Evolutionary conservation across 2,329 filamentous ascomycete species (phyloP), one percentile per base, ranked within the genome.

Genomic region (Fusarium fujikuroi): DNA sequence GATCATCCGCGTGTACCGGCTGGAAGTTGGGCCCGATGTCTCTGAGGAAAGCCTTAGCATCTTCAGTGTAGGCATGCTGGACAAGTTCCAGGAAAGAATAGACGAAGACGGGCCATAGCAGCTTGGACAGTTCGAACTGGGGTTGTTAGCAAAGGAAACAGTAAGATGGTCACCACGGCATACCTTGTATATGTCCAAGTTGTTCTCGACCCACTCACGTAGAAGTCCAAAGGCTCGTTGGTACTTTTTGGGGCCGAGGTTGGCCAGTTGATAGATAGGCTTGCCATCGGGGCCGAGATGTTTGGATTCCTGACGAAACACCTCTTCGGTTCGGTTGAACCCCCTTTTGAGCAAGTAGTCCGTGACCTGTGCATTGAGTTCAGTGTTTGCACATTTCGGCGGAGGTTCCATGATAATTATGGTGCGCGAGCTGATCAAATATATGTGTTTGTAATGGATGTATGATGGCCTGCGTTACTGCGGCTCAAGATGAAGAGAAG

Each of bases 301-400:
- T 30, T 93, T 91, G 3, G 95, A 97, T 82, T 99, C 96, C 81
- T 94, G 92, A 47, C 96, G 91, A 60, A 99, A 93, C 80, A 96
- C 93, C 25, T 95, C 93, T 82, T 99, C 96, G 2, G 96, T 98
- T 30, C 93, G 89, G 60, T 92, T 95, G 82, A 98, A 99, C 0
- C 96, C 96, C 75, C 98, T 95, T 82, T 99, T 99, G 5, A 95
- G 90, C 2, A 99, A 87, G 81, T 99, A 99, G 77, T 99, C 96
- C 14, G 97, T 95, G 7, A 99, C 89, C 89, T 91, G 69, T 57
- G 8, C 4, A 7, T 36, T 5, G 25, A 21, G 11, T 16, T 32
- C 30, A 78, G 71, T 9, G 9, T 28, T 28, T 28, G 28, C 28
- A 28, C 14, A 30, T 30, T 47, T 15, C 7, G 44, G 11, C 10